Base-by-base conservation (phyloP, 257 asterid species). In the Osmanthus fragrans region DNA sequence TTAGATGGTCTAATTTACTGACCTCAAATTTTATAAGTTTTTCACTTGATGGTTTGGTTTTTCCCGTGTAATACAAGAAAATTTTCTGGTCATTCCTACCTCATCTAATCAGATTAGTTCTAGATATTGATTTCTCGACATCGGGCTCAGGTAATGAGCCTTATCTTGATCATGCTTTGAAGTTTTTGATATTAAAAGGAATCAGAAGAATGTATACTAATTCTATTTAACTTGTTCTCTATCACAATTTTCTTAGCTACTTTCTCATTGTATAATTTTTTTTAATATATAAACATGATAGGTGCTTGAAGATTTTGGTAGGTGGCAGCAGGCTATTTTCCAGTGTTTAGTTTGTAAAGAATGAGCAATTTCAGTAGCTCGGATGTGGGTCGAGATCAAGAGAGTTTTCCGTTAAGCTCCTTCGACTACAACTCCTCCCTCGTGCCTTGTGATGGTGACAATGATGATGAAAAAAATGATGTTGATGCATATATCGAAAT, bases 401-500 rank as follows among this genome's bases (percentile, higher is more conserved):
- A 42, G 27, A 70, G 42, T 15, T 75, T 70, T 16, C 37, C 73
- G 16, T 18, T 54, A 77, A 79, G 78, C 34, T 65, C 74, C 8
- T 73, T 73, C 45, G 72, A 68, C 16, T 70, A 75, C 76, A 74
- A 13, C 33, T 80, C 79, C n/a, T 74, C 79, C 9, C 40, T 74
- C 47, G 16, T 12, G 15, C 33, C 73, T 39, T 51, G 71, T 70
- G 49, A 39, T 40, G 12, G 9, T 10, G 56, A 42, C 1, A 1
- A 39, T 40, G 47, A 39, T 4, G 60, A 36, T 2, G 47, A 11
- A 10, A 11, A 40, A 40, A 39, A 47, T 23, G 75, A 66, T 36
- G 4, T 27, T 7, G 84, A 81, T 18, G 40, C 81, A 2, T 81
- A 72, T 63, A 51, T 81, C 18, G 85, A 81, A 33, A 32, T 77